Conservation (phyloP, 495 filamentous ascomycete species). For the Penicillium pancosmium region DNA sequence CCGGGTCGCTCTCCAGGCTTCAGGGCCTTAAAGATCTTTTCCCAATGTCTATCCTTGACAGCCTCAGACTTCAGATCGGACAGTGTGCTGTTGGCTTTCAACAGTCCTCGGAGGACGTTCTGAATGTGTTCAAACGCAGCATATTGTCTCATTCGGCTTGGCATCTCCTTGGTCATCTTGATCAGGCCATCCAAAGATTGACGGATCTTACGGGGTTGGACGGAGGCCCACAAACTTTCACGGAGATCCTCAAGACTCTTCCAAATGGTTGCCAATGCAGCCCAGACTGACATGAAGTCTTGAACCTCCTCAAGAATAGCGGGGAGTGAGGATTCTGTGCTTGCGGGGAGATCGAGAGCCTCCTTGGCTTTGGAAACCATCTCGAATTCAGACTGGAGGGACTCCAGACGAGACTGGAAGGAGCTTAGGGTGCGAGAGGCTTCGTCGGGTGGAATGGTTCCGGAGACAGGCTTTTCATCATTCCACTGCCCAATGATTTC, state of each 20-base stretch:
- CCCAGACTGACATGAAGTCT: constrained; percentile 98
- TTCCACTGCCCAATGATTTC: constrained; percentile 87
- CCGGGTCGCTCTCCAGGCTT: constrained; percentile 91
- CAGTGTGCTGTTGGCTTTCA: constrained; percentile 88
- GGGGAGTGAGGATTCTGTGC: constrained; percentile 72
- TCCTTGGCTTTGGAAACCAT: constrained; percentile 98
- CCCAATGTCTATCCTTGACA: constrained; percentile 94
- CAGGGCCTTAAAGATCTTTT: constrained; percentile 92
- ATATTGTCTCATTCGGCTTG: constrained; percentile 97
- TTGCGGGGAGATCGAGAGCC: constrained; percentile 84
- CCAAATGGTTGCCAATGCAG: constrained; percentile 93
- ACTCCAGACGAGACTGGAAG: constrained; percentile 81
- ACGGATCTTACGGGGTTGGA: constrained; percentile 89
- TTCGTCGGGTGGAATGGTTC: constrained; percentile 84
- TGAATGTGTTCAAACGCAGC: constrained; percentile 98
- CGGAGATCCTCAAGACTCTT: constrained; percentile 91
- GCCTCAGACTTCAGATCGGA: constrained; percentile 96
- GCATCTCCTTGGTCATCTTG: constrained; percentile 99
- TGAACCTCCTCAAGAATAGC: constrained; percentile 93
- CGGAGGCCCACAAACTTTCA: constrained; percentile 88
- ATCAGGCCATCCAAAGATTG: constrained; percentile 85
- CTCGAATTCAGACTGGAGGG: constrained; percentile 80
- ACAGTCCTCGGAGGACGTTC: constrained; percentile 77
- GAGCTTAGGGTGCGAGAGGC: constrained; percentile 76
- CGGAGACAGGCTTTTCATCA: constrained; percentile 94